phyloP scores from a whole-genome alignment of 352 stramenopile genomes.

The Bremia lactucae region DNA sequence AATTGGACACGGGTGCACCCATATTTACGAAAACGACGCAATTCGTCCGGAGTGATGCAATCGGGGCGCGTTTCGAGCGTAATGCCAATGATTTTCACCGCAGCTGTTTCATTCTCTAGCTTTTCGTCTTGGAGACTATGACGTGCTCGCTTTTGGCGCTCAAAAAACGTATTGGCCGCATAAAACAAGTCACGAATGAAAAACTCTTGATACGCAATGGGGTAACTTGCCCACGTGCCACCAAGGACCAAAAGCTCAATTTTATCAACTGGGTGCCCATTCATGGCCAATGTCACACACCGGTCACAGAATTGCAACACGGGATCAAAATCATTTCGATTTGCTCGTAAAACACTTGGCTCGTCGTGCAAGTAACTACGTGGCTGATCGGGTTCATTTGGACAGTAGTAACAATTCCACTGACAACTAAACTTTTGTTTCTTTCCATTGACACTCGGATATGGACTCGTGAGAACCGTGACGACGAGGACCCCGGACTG shows the following conservation, averaged over 20 bases:
- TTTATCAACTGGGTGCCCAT: slow-evolving; percentile 89
- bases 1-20: slow-evolving; percentile 85
- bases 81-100: slow-evolving; percentile 86
- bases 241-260: slow-evolving; percentile 88
- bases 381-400: slow-evolving; percentile 87
- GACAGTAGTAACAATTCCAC: slow-evolving; percentile 94
- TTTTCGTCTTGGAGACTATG: slow-evolving; percentile 82
- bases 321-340: slow-evolving; percentile 86
- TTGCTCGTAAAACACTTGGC: slow-evolving; percentile 86
- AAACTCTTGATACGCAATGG: slow-evolving; percentile 81
- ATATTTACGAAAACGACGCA: slow-evolving; percentile 74
- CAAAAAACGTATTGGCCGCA: slow-evolving; percentile 87
- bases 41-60: slow-evolving; percentile 83
- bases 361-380: slow-evolving; percentile 90
- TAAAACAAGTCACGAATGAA: slow-evolving; percentile 90
- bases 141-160: slow-evolving; percentile 54
- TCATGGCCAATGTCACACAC: slow-evolving; percentile 84
- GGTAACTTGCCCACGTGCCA: slow-evolving; percentile 89
- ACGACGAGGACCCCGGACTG: slow-evolving; percentile 87
- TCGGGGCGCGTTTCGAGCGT: slow-evolving; percentile 86
- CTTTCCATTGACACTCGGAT: slow-evolving; percentile 66
- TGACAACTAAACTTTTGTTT: slow-evolving; percentile 89
- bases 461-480: slow-evolving; percentile 88
- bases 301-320: slow-evolving; percentile 89
- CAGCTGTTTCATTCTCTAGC: slow-evolving; percentile 71